phyloP scores from a whole-genome alignment of 495 filamentous ascomycete genomes.

The Sabuloglossum arenarium region DNA sequence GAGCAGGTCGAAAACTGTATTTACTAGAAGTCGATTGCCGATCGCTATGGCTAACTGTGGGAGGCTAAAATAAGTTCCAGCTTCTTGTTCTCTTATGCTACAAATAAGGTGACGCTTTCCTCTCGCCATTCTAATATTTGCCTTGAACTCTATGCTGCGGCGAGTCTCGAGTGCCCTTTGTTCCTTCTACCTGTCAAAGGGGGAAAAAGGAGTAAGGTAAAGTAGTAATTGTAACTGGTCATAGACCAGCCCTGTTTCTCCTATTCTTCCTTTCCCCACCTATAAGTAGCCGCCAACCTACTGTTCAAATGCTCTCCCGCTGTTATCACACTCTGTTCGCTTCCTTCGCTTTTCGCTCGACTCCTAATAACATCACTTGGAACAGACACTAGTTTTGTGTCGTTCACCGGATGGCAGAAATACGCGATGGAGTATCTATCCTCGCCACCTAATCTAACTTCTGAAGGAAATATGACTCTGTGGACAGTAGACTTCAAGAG shows the following conservation, averaged over 20 bases:
- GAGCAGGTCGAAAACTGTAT: not conserved
- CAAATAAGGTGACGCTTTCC: not conserved
- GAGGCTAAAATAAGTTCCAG: not conserved
- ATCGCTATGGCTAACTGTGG: not conserved
- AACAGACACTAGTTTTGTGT: slow-evolving; percentile 46
- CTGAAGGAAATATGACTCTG: slow-evolving; percentile 56
- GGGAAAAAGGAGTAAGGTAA: too few species aligned
- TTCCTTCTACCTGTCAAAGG: too few species aligned
- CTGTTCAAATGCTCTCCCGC: slow-evolving; percentile 65
- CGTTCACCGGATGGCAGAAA: slow-evolving; percentile 71
- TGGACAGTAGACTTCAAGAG: slow-evolving; percentile 73
- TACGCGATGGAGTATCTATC: slow-evolving; percentile 82
- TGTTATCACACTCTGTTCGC: slow-evolving; percentile 39
- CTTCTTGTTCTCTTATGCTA: not conserved
- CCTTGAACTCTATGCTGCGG: not conserved
- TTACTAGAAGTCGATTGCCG: not conserved
- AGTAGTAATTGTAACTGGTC: too few species aligned
- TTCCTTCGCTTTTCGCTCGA: slow-evolving; percentile 17
- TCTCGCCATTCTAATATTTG: not conserved
- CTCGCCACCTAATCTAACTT: slow-evolving; percentile 21
- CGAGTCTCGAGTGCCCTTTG: too few species aligned
- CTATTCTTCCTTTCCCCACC: slow-evolving; percentile 17
- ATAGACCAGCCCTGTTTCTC: not conserved
- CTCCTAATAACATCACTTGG: slow-evolving; percentile 33
- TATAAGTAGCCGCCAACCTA: slow-evolving; percentile 58